Base-by-base conservation (phyloP, 2,329 filamentous ascomycete genomes). In the Pyricularia grisea region DNA sequence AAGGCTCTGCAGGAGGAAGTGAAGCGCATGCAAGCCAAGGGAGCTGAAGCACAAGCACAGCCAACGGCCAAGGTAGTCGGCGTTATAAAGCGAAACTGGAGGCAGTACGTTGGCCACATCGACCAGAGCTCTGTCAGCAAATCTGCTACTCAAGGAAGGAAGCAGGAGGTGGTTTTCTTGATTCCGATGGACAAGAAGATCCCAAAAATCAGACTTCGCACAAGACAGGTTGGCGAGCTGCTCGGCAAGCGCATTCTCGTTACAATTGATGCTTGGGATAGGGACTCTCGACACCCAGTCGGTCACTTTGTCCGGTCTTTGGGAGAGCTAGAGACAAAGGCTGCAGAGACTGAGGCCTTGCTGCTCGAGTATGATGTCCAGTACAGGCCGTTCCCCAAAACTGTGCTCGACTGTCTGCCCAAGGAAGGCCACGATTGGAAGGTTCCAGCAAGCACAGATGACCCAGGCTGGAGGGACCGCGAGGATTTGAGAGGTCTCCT, bases 101-200 rank as follows among this genome's bases (percentile, higher is more conserved):
- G 95, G 71, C 96, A 98, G 79, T 98, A 97, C 74, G 95, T 99
- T 71, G 95, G 95, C 2, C 94, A 97, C 76, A 90, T 99, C 69
- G 95, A 99, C 76, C 89, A 90, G 67, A 92, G 91, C 12, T 96
- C 94, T 1, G 90, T 93, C 66, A 90, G 90, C 74, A 87, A 89
- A 68, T 87, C 88, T 3, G 87, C 87, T 1, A 90, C 88, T 70
- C 90, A 93, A 73, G 93, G 92, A 33, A 87, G 93, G 70, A 91
- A 91, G 74, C 93, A 96, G 77, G 93, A 97, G 77, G 96, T 88
- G 20, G 93, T 99, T 17, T 99, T 99, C 79, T 85, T 99, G 23
- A 89, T 98, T 66, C 94, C 95, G 4, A 98, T 99, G 94, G 94
- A 99, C 79, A 98, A 97, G 83, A 91, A 93, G 75, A 92, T 99